These are phyloP conservation scores for Fusarium sp. DNA, from an alignment of 2,329 filamentous ascomycete species.

Conservation along the genomic window DNA sequence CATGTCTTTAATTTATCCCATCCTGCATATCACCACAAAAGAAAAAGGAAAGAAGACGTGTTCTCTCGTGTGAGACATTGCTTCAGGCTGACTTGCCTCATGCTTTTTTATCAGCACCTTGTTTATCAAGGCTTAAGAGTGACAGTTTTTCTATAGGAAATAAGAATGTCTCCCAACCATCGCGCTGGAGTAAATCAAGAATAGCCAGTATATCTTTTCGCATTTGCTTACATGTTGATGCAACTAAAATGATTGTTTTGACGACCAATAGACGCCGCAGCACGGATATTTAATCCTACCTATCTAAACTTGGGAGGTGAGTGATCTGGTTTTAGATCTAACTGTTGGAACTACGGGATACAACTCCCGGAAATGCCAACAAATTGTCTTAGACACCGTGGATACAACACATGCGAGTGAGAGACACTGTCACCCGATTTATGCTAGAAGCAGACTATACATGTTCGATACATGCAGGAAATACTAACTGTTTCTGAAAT, in stretches of 20 bases:
- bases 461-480: background rate
- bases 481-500: background rate
- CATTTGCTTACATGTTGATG: constrained; percentile 18
- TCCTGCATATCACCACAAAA: background rate
- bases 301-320: too few relatives aligned
- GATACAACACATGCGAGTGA: too few relatives aligned
- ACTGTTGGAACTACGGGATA: constrained; percentile 14
- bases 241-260: constrained; percentile 25
- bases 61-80: constrained; percentile 8
- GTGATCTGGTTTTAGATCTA: constrained; percentile 6
- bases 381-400: constrained; percentile 13
- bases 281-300: too few relatives aligned
- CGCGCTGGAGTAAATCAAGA: constrained; percentile 25
- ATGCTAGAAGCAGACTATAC: background rate
- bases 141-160: constrained; percentile 21
- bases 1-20: constrained; percentile 20
- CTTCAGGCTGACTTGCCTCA: constrained; percentile 8
- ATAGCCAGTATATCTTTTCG: constrained; percentile 19
- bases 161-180: constrained; percentile 20
- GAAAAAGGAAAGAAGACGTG: background rate
- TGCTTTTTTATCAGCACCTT: constrained; percentile 9
- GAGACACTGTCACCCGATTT: too few relatives aligned
- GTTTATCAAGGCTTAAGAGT: constrained; percentile 13
- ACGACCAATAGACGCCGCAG: background rate
- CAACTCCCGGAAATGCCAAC: constrained; percentile 17